Evolutionary conservation across 768 basidiomycete species (phyloP).

Genomic region (Dacryopinax primogenitus): DNA sequence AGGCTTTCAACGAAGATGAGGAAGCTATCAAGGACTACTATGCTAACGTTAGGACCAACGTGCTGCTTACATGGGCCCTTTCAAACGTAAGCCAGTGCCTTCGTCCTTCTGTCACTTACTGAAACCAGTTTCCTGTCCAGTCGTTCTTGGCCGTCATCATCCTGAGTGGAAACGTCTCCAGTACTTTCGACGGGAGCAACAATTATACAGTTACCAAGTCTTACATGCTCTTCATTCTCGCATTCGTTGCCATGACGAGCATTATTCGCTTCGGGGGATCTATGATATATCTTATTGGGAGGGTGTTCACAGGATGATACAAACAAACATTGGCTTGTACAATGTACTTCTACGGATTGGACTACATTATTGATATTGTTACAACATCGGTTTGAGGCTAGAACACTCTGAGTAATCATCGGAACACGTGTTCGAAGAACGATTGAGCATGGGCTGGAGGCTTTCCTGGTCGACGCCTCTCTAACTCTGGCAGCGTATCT

Average conservation of each 20-base stretch:
- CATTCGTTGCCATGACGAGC: conserved; percentile 70
- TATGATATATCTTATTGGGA: conserved; percentile 11
- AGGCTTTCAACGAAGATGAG: conserved; percentile 44
- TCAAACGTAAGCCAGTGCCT: conserved; percentile 48
- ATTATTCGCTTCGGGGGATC: conserved; percentile 19
- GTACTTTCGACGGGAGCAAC: conserved; percentile 44
- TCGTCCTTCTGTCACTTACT: neutral
- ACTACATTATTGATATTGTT: neutral
- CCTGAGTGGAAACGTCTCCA: conserved; percentile 43
- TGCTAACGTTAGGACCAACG: conserved; percentile 75
- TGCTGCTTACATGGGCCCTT: conserved; percentile 65
- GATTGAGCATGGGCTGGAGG: neutral
- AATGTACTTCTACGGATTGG: conserved; percentile 31
- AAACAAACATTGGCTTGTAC: conserved; percentile 28
- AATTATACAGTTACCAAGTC: conserved; percentile 44
- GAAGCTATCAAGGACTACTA: conserved; percentile 74
- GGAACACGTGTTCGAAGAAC: conserved; percentile 2
- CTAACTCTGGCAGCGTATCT: neutral
- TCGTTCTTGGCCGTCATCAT: conserved; percentile 58
- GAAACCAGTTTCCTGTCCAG: conserved; percentile 27
- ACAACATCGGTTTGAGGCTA: neutral
- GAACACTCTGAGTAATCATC: neutral
- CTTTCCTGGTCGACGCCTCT: conserved; percentile 1
- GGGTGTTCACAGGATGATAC: conserved; percentile 13
- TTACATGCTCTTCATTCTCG: conserved; percentile 69